Evolutionary conservation across 441 rosid species (phyloP).

Genomic region (Gossypium gossypioides): DNA sequence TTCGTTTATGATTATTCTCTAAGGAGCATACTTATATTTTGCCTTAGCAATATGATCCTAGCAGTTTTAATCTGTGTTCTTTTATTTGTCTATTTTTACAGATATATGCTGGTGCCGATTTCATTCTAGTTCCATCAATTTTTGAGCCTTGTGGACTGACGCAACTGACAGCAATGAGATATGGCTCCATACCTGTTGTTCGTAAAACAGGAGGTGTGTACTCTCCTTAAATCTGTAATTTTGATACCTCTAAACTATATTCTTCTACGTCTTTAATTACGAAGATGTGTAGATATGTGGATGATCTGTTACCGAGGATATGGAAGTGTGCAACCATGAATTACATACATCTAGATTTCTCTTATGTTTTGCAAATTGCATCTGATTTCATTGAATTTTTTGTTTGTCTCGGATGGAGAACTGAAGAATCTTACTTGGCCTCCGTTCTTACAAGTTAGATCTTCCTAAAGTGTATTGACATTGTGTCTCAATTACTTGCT

Average conservation of each 20-base stretch:
- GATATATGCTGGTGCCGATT: constrained; percentile 92
- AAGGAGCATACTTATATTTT: neutral
- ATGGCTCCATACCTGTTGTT: constrained; percentile 84
- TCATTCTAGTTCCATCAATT: constrained; percentile 86
- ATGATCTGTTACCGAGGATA: neutral
- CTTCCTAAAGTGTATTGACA: neutral
- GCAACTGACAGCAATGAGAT: constrained; percentile 93
- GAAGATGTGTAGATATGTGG: neutral
- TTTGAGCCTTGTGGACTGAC: constrained; percentile 98
- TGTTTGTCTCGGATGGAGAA: neutral
- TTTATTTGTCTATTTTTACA: constrained; percentile 16
- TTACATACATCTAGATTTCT: neutral
- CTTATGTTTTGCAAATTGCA: neutral
- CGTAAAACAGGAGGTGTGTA: constrained; percentile 86
- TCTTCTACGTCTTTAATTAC: neutral
- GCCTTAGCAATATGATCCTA: constrained; percentile 5
- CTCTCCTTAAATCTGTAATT: neutral
- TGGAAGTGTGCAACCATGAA: neutral
- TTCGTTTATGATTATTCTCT: neutral
- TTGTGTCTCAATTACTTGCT: constrained; percentile 13
- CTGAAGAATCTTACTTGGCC: neutral
- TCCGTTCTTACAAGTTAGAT: neutral
- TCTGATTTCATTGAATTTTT: neutral
- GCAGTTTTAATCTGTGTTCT: constrained; percentile 4
- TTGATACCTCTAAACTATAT: neutral